Conservation (phyloP, 2,329 filamentous ascomycete species). For the Diaporthe eres region DNA sequence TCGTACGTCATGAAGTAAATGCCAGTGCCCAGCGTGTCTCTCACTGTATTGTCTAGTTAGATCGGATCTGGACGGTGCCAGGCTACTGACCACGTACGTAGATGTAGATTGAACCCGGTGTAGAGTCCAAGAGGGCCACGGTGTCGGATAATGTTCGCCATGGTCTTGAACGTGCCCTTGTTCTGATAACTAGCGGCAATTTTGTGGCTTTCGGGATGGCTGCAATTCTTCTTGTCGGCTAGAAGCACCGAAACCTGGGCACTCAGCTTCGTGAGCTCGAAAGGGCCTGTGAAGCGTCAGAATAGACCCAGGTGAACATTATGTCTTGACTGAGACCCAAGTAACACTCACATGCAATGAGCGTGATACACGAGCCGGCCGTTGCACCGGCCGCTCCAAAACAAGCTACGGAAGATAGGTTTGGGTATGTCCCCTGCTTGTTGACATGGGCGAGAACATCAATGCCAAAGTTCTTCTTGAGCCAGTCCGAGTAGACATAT, state of each 20-base stretch:
- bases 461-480: constrained; percentile 75
- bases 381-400: constrained; percentile 85
- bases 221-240: constrained; percentile 67
- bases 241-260: constrained; percentile 87
- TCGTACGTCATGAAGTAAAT: constrained; percentile 95
- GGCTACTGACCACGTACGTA: constrained; percentile 70
- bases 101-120: constrained; percentile 83
- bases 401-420: constrained; percentile 79
- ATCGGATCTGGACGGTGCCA: background rate
- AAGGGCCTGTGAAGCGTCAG: constrained; percentile 70
- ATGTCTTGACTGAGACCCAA: background rate
- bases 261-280: constrained; percentile 91
- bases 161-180: constrained; percentile 82
- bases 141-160: constrained; percentile 82
- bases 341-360: constrained; percentile 76
- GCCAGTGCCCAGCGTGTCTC: constrained; percentile 85
- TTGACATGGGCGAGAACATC: constrained; percentile 83
- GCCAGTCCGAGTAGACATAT: constrained; percentile 78
- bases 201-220: constrained; percentile 65
- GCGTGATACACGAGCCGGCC: constrained; percentile 83
- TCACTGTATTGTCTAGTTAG: constrained; percentile 63
- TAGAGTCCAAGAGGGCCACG: constrained; percentile 82
- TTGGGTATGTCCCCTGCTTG: constrained; percentile 78
- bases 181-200: constrained; percentile 81
- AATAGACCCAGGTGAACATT: background rate